Evolutionary conservation across 345 rosid species (phyloP), one percentile per base, ranked within the genome.

Genomic region (Aegle marmelos): DNA sequence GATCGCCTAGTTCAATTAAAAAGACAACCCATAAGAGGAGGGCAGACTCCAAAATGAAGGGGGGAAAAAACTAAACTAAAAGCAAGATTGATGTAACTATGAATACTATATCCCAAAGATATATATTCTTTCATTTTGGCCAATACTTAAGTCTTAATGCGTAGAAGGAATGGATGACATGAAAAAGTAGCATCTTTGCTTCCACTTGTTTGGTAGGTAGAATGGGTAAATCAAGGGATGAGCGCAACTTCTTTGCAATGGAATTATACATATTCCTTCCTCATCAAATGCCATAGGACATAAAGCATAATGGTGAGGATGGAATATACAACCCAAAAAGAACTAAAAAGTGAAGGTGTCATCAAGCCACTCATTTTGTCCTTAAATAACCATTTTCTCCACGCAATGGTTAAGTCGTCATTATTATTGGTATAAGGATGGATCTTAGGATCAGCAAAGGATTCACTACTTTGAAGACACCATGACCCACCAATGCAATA

Each of bases 1-100:
- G 81, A 28, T 97, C 98, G 60, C 99, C 99, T 97, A 80, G 30
- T 79, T 73, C 77, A 65, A 65, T 65, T 21, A 13, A 60, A 71
- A 70, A 76, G 41, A 31, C 45, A 76, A 75, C 60, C 70, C 36
- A 77, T 17, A 37, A 76, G 48, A 31, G 62, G 25, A 59, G 65
- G 58, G 50, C 9, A 34, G 60, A 37, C 37, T 34, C 9, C 25
- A 54, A 74, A 36, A 17, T 72, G 59, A 50, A 73, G 22, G 50
- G 50, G 50, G 57, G 60, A 68, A 75, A 10, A 65, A 72, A 37
- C 28, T 36, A n/a, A 78, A 70, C 41, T 30, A 72, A 76, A 37
- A 17, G 9, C 59, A 72, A 28, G 27, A 22, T 73, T 22, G 33
- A 34, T 11, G 36, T 56, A 19, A 56, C 17, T 17, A 25, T 24